Conservation (phyloP, 768 basidiomycete genomes). For the Naganishia onofrii region DNA sequence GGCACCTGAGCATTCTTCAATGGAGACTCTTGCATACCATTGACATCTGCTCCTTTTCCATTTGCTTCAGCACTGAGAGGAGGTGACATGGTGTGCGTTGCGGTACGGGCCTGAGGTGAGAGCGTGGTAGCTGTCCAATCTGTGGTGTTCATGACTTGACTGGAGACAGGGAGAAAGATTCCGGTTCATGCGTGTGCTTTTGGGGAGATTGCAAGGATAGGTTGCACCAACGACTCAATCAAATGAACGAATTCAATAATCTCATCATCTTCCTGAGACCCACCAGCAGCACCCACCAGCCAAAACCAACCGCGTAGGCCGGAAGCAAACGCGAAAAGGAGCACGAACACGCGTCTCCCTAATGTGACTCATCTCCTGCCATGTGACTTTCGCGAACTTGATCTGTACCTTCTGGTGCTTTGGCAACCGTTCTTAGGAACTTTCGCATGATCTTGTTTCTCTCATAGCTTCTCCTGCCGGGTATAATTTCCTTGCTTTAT, state of each 20-base stretch:
- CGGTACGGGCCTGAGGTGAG: neutral
- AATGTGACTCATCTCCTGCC: no score
- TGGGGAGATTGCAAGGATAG: slow-evolving; percentile 35
- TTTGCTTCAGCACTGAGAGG: neutral
- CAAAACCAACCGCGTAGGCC: no score
- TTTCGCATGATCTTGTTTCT: no score
- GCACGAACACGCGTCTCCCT: no score
- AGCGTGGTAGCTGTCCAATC: neutral
- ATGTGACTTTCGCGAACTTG: no score
- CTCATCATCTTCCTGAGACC: no score
- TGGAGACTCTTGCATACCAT: neutral
- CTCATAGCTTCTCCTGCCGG: neutral
- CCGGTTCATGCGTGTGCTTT: neutral
- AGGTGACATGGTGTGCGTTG: slow-evolving; percentile 7
- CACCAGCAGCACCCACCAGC: no score
- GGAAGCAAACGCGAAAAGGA: no score
- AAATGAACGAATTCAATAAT: no score
- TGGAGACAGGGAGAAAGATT: neutral
- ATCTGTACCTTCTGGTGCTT: no score
- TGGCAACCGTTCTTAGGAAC: no score
- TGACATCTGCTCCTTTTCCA: neutral
- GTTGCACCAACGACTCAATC: neutral
- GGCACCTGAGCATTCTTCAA: slow-evolving; percentile 1
- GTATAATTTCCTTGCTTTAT: neutral
- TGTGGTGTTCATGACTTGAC: neutral